These are phyloP conservation scores for Dendrothele bispora DNA, from an alignment of 768 basidiomycete species.

Conservation along the genomic window DNA sequence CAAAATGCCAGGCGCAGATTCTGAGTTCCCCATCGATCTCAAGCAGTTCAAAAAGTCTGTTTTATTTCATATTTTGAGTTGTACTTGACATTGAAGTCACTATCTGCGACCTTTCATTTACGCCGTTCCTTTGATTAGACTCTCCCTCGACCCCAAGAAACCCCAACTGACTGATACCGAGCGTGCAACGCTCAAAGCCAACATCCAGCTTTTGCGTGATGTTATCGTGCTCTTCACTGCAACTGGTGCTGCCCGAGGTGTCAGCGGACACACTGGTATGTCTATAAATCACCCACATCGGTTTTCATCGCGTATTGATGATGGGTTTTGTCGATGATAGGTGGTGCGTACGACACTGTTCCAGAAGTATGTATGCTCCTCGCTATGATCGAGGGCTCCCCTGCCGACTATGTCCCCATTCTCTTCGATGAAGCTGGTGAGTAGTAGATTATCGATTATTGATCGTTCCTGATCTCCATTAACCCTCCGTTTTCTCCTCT, in stretches of 20 bases:
- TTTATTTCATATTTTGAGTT: not conserved
- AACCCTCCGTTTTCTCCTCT: no score
- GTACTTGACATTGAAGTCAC: slow-evolving; percentile 12
- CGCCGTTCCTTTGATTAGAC: slow-evolving; percentile 39
- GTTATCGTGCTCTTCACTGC: slow-evolving; percentile 85
- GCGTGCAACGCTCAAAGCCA: slow-evolving; percentile 54
- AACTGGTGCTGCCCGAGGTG: slow-evolving; percentile 81
- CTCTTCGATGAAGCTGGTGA: slow-evolving; percentile 82
- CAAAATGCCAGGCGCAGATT: slow-evolving; percentile 42
- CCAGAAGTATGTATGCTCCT: slow-evolving; percentile 84
- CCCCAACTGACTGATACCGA: slow-evolving; percentile 64
- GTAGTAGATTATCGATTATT: slow-evolving; percentile 18
- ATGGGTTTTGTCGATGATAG: slow-evolving; percentile 29
- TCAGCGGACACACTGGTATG: slow-evolving; percentile 82
- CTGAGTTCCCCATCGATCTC: slow-evolving; percentile 76
- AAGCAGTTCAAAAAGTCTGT: slow-evolving; percentile 69
- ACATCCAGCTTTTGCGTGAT: slow-evolving; percentile 84
- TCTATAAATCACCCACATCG: slow-evolving; percentile 1
- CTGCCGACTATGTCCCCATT: slow-evolving; percentile 63
- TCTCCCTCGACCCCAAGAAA: slow-evolving; percentile 71
- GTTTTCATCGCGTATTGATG: not conserved
- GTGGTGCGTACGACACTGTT: slow-evolving; percentile 74
- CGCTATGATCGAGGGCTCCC: slow-evolving; percentile 62
- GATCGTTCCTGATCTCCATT: slow-evolving; percentile 6
- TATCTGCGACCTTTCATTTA: no score